phyloP scores from a whole-genome alignment of 495 filamentous ascomycete species.

The Talaromyces adpressus region DNA sequence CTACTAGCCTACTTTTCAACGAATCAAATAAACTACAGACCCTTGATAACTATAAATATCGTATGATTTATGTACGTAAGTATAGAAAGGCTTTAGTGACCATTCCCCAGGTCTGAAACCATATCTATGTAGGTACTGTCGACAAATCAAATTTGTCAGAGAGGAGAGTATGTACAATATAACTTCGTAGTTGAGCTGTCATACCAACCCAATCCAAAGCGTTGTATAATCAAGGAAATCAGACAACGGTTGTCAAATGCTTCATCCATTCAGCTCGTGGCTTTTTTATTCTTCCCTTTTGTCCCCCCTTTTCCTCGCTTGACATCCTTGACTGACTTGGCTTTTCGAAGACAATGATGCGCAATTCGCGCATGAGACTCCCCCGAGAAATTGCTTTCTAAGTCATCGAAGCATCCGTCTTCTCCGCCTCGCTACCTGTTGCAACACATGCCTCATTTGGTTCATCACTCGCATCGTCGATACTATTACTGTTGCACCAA shows the following conservation, averaged over 20 bases:
- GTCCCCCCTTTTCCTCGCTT: neutral
- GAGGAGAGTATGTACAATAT: neutral
- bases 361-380: neutral
- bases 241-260: neutral
- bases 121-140: neutral
- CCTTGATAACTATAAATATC: no score
- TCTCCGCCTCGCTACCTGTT: slow-evolving; percentile 1
- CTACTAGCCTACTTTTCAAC: neutral
- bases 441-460: slow-evolving; percentile 25
- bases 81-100: no score
- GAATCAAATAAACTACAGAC: neutral
- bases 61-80: no score
- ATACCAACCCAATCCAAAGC: neutral
- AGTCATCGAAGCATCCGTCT: neutral
- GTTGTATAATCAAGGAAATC: neutral
- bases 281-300: neutral
- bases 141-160: neutral
- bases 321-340: neutral
- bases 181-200: neutral
- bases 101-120: no score
- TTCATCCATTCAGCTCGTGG: no score
- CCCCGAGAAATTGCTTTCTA: no score
- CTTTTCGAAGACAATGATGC: neutral
- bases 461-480: slow-evolving; percentile 28
- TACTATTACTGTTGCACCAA: slow-evolving; percentile 28